Evolutionary conservation across 805 yeast species (phyloP).

Genomic region (Yarrowia phangngaensis): DNA sequence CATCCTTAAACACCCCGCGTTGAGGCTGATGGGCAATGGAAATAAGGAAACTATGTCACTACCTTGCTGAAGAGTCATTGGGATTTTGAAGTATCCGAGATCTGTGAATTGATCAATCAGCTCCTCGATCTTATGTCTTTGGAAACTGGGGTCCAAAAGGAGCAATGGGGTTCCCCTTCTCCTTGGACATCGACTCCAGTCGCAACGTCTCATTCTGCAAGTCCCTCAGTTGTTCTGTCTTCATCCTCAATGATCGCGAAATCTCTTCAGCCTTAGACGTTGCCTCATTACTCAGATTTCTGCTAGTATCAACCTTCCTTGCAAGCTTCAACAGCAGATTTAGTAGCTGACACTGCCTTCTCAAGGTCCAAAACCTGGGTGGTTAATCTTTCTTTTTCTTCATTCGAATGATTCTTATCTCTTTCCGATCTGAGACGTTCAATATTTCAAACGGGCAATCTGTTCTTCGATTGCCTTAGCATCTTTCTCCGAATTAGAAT

Average conservation of each 20-base stretch:
- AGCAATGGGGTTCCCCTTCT: constrained; percentile 14
- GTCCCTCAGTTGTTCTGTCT: not conserved
- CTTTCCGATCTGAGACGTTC: no score
- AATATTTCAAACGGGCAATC: not conserved
- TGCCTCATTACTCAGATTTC: not conserved
- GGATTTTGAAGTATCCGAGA: no score
- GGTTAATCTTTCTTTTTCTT: no score
- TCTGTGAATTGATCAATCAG: no score
- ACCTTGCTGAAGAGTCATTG: no score
- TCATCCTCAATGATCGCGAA: not conserved
- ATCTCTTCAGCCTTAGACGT: not conserved
- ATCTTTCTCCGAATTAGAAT: not conserved
- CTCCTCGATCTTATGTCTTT: no score
- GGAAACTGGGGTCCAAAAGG: not conserved
- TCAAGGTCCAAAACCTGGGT: no score
- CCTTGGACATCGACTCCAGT: not conserved
- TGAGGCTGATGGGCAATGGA: no score
- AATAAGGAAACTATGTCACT: no score
- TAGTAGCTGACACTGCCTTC: not conserved
- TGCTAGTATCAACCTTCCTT: not conserved
- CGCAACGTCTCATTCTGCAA: not conserved
- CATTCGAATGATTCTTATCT: no score
- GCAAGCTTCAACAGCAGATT: not conserved
- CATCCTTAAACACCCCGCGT: no score
- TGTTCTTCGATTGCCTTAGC: not conserved